Evolutionary conservation across 805 yeast genomes (phyloP).

Genomic region (Suhomyces emberorum): DNA sequence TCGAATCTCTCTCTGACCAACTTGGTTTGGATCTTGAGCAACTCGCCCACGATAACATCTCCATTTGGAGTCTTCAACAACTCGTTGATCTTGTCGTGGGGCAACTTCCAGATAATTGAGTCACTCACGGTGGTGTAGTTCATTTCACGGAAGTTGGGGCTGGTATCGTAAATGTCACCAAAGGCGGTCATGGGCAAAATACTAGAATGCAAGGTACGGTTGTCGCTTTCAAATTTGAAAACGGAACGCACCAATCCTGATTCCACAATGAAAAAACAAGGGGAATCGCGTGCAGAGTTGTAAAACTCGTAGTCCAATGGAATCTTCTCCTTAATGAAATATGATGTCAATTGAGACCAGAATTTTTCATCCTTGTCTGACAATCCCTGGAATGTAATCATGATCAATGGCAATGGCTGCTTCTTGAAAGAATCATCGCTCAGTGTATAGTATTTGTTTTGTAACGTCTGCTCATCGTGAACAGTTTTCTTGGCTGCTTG

Average conservation of each 20-base stretch:
- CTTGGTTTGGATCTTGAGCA: conserved; percentile 57
- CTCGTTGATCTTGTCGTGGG: conserved; percentile 40
- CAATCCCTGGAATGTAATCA: conserved; percentile 63
- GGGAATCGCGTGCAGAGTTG: conserved; percentile 42
- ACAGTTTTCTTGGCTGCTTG: conserved; percentile 50
- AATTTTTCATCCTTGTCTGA: conserved; percentile 47
- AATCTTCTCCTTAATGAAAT: conserved; percentile 46
- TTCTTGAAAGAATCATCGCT: conserved; percentile 31
- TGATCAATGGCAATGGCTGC: conserved; percentile 61
- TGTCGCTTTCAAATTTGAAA: conserved; percentile 37
- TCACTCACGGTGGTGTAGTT: conserved; percentile 57
- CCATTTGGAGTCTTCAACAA: conserved; percentile 47
- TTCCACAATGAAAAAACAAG: conserved; percentile 58
- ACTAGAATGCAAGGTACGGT: conserved; percentile 33
- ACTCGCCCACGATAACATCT: conserved; percentile 56
- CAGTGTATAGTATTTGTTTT: conserved; percentile 49
- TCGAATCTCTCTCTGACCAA: conserved; percentile 70
- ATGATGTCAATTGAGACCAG: conserved; percentile 64
- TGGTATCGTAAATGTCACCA: conserved; percentile 50
- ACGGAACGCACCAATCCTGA: conserved; percentile 39
- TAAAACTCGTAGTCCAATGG: conserved; percentile 45
- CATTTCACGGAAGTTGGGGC: conserved; percentile 40
- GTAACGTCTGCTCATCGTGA: conserved; percentile 38
- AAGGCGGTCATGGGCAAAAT: conserved; percentile 73
- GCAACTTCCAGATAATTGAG: conserved; percentile 67